These are phyloP conservation scores for Trametes coccinea DNA, from an alignment of 768 basidiomycete species.

Conservation along the genomic window DNA sequence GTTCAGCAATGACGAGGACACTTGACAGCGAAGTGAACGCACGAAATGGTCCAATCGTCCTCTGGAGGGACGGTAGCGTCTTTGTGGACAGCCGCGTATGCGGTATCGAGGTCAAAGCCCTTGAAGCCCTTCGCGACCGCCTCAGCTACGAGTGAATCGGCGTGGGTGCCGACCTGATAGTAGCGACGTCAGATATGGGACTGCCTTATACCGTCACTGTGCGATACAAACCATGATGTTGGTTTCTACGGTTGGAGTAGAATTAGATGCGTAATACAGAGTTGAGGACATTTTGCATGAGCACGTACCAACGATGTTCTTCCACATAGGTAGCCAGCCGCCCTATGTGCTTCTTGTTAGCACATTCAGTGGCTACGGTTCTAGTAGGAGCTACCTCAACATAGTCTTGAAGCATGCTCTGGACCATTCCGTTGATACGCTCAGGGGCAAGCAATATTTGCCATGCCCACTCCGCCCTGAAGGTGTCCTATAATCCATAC, in stretches of 20 bases:
- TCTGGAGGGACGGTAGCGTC: slow-evolving; percentile 66
- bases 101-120: slow-evolving; percentile 61
- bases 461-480: slow-evolving; percentile 78
- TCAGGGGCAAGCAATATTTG: slow-evolving; percentile 77
- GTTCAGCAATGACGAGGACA: neutral
- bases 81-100: slow-evolving; percentile 76
- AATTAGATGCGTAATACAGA: neutral
- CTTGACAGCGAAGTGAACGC: slow-evolving; percentile 23
- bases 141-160: slow-evolving; percentile 75
- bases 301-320: slow-evolving; percentile 66
- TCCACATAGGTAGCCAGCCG: slow-evolving; percentile 92
- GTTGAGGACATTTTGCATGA: neutral
- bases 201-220: too few species aligned
- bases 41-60: slow-evolving; percentile 55
- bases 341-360: slow-evolving; percentile 38
- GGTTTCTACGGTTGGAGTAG: slow-evolving; percentile 48
- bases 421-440: slow-evolving; percentile 71
- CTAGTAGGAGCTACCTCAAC: slow-evolving; percentile 45
- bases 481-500: slow-evolving; percentile 63
- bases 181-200: neutral
- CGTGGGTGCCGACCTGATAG: slow-evolving; percentile 69
- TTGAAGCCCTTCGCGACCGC: slow-evolving; percentile 65
- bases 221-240: slow-evolving; percentile 68
- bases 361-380: neutral
- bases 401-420: slow-evolving; percentile 81